Percentiles rank a stretch among this genome's conserved stretches.
These are phyloP conservation scores for Thielaviopsis ethacetica DNA, from an alignment of 2,329 filamentous ascomycete genomes.

Conservation along the genomic window DNA sequence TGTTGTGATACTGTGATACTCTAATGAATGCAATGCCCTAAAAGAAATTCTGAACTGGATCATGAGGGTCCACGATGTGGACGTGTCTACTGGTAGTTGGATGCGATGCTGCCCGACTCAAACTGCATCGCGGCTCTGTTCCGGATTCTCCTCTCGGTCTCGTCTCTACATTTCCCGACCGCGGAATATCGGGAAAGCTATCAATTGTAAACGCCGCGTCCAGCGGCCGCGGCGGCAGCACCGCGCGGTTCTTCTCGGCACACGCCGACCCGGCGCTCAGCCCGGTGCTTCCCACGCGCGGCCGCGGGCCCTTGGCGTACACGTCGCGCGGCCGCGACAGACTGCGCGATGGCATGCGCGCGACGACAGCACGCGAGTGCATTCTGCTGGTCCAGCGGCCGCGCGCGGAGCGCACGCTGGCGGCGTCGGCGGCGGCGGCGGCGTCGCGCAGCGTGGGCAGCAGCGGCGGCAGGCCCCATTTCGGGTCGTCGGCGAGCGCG, in stretches of 20 bases:
- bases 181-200: not conserved
- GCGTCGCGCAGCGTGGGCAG: not conserved
- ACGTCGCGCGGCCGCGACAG: not conserved
- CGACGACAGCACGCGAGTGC: constrained; percentile 8
- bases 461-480: constrained; percentile 5
- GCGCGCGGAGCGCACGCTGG: not conserved
- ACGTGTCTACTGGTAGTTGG: too few relatives aligned
- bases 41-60: too few relatives aligned
- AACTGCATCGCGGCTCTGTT: not conserved
- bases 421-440: constrained; percentile 1
- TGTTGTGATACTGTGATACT: too few relatives aligned
- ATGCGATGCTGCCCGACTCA: too few relatives aligned
- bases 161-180: not conserved
- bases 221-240: not conserved
- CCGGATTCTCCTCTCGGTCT: not conserved
- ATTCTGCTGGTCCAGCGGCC: constrained; percentile 9
- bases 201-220: not conserved
- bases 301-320: not conserved
- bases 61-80: too few relatives aligned
- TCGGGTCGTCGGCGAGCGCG: constrained; percentile 2
- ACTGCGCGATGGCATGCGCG: not conserved
- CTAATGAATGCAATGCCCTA: too few relatives aligned
- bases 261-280: too few relatives aligned
- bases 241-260: not conserved
- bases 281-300: not conserved